Evolutionary conservation across 768 basidiomycete species (phyloP).

Genomic region (Lactarius hatsudake): DNA sequence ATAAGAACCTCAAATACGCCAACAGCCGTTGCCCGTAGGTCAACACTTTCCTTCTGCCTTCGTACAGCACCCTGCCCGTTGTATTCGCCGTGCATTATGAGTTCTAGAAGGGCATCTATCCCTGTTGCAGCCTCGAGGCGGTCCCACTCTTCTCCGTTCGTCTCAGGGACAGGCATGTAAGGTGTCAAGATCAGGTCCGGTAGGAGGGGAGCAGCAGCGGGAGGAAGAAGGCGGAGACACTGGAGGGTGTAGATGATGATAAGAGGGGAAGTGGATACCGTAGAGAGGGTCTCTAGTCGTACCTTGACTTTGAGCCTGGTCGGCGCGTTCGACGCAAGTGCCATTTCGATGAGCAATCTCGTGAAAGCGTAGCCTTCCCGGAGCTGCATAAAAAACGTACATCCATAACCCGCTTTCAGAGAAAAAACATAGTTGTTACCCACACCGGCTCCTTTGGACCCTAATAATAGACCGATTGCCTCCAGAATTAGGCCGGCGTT

Average conservation of each 20-base stretch:
- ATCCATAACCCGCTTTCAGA: background rate
- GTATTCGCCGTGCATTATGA: slow-evolving; percentile 86
- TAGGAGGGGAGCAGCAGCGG: slow-evolving; percentile 56
- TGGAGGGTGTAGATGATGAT: slow-evolving; percentile 38
- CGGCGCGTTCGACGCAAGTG: slow-evolving; percentile 92
- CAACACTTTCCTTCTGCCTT: slow-evolving; percentile 62
- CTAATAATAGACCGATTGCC: slow-evolving; percentile 82
- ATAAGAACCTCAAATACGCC: slow-evolving; percentile 73
- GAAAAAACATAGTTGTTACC: slow-evolving; percentile 32
- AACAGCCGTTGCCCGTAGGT: slow-evolving; percentile 73
- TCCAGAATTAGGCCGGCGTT: slow-evolving; percentile 79
- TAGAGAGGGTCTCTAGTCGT: slow-evolving; percentile 17
- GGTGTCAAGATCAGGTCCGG: slow-evolving; percentile 66
- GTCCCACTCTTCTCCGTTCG: slow-evolving; percentile 93
- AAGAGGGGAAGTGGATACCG: background rate
- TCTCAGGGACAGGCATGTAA: slow-evolving; percentile 73
- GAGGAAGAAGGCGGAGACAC: slow-evolving; percentile 59
- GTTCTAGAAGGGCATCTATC: slow-evolving; percentile 76
- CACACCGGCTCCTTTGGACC: slow-evolving; percentile 64
- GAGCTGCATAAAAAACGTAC: slow-evolving; percentile 38
- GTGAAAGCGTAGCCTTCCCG: slow-evolving; percentile 58
- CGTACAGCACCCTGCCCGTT: slow-evolving; percentile 59
- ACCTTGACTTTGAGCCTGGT: slow-evolving; percentile 85
- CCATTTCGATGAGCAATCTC: slow-evolving; percentile 82
- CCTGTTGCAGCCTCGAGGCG: slow-evolving; percentile 77